These are phyloP conservation scores for Hygrophoropsis aurantiaca DNA, from an alignment of 768 basidiomycete species.

Conservation along the genomic window DNA sequence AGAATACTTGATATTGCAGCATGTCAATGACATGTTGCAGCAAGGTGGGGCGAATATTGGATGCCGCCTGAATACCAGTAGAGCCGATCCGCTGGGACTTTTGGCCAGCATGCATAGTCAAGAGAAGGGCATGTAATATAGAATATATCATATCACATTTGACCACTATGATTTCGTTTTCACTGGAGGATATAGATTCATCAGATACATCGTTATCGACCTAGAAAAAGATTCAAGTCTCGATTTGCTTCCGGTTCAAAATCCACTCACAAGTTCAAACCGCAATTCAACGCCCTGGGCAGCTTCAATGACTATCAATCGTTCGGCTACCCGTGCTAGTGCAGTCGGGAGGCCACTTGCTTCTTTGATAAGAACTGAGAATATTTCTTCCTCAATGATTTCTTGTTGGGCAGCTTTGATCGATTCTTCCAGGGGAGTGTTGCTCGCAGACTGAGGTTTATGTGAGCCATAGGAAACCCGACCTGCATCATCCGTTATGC, in stretches of 20 bases:
- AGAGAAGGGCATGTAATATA: conserved; percentile 60
- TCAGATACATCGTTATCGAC: conserved; percentile 29
- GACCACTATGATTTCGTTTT: conserved; percentile 20
- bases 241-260: conserved; percentile 27
- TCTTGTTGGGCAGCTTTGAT: conserved; percentile 67
- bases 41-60: conserved; percentile 41
- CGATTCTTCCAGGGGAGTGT: conserved; percentile 45
- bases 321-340: conserved; percentile 76
- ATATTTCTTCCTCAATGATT: conserved; percentile 79
- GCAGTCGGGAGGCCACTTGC: conserved; percentile 76
- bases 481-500: conserved; percentile 33
- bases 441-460: conserved; percentile 38
- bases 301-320: conserved; percentile 74
- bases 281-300: conserved; percentile 66
- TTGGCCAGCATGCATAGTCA: conserved; percentile 54
- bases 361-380: conserved; percentile 69
- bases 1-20: conserved; percentile 78
- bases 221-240: conserved; percentile 22
- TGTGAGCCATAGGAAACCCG: conserved; percentile 27
- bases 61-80: conserved; percentile 21
- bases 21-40: conserved; percentile 78
- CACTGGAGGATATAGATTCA: conserved; percentile 7
- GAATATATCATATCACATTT: conserved; percentile 71
- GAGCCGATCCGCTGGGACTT: conserved; percentile 43
- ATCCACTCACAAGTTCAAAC: conserved; percentile 66